These are phyloP conservation scores for Stachybotrys echinatus DNA, from an alignment of 2,329 filamentous ascomycete genomes.

Conservation along the genomic window DNA sequence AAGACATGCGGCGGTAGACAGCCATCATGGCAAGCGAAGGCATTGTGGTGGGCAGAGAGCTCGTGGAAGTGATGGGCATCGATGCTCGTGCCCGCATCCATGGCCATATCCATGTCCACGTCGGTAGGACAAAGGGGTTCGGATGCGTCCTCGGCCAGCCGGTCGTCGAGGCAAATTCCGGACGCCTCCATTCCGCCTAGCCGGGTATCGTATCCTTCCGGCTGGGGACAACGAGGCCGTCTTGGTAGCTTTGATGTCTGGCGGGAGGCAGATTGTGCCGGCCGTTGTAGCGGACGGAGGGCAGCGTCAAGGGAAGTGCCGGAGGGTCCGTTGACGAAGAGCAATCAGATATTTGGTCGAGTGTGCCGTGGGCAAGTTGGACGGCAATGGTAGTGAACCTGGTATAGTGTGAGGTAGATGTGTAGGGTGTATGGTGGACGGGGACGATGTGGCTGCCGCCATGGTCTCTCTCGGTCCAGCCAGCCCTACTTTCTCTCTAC, in stretches of 20 bases:
- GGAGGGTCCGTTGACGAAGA: too few relatives aligned
- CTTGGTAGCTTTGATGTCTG: too few relatives aligned
- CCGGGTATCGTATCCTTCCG: too few relatives aligned
- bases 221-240: too few relatives aligned
- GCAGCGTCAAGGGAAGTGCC: too few relatives aligned
- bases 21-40: neutral
- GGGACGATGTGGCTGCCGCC: neutral
- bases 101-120: constrained; percentile 1
- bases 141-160: neutral
- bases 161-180: constrained; percentile 18
- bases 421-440: neutral
- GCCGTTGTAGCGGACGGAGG: too few relatives aligned
- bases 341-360: too few relatives aligned
- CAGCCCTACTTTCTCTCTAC: too few relatives aligned
- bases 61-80: neutral
- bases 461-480: neutral
- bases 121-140: constrained; percentile 7
- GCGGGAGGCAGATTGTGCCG: too few relatives aligned
- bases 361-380: too few relatives aligned
- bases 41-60: neutral
- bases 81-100: neutral
- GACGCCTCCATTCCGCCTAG: neutral
- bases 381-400: too few relatives aligned
- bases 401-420: too few relatives aligned
- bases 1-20: neutral